A percentile compares a stretch with the other conserved stretches of the same genome.
These are phyloP conservation scores for Triticum monococcum DNA, from an alignment of 176 grass and related monocot genomes.

Conservation along the genomic window DNA sequence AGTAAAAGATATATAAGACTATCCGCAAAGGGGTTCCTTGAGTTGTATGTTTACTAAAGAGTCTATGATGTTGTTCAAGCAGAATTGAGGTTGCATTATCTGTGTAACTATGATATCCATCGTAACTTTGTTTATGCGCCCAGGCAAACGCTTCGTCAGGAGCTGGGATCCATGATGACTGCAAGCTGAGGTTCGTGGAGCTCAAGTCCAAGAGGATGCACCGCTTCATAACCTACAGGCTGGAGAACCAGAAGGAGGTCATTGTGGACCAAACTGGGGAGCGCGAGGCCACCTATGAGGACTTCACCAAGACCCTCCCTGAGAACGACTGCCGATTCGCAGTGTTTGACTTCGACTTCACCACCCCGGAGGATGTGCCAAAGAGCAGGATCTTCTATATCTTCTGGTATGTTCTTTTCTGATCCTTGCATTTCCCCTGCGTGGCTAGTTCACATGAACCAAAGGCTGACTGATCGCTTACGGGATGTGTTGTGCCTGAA, in stretches of 20 bases:
- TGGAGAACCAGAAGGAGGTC: conserved; percentile 68
- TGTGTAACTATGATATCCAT: background rate
- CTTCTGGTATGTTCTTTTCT: conserved; percentile 52
- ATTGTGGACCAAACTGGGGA: conserved; percentile 66
- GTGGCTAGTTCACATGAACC: background rate
- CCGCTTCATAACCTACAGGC: conserved; percentile 74
- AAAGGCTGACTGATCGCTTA: background rate
- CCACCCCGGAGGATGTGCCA: conserved; percentile 70
- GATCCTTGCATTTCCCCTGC: background rate
- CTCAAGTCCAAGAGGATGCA: conserved; percentile 81
- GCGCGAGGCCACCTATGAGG: conserved; percentile 49
- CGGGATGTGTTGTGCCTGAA: background rate
- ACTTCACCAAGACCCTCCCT: conserved; percentile 58
- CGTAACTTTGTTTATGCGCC: background rate
- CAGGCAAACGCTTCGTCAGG: conserved; percentile 78
- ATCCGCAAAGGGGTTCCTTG: background rate
- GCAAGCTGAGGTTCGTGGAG: conserved; percentile 70
- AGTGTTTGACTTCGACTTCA: conserved; percentile 78
- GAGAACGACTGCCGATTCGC: conserved; percentile 72
- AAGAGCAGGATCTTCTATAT: conserved; percentile 96
- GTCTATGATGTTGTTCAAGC: background rate
- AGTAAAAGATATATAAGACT: background rate
- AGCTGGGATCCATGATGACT: conserved; percentile 69
- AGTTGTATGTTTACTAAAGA: background rate
- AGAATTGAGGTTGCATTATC: background rate